These are phyloP conservation scores for Leucogyrophana mollusca DNA, from an alignment of 768 basidiomycete genomes.

Conservation along the genomic window DNA sequence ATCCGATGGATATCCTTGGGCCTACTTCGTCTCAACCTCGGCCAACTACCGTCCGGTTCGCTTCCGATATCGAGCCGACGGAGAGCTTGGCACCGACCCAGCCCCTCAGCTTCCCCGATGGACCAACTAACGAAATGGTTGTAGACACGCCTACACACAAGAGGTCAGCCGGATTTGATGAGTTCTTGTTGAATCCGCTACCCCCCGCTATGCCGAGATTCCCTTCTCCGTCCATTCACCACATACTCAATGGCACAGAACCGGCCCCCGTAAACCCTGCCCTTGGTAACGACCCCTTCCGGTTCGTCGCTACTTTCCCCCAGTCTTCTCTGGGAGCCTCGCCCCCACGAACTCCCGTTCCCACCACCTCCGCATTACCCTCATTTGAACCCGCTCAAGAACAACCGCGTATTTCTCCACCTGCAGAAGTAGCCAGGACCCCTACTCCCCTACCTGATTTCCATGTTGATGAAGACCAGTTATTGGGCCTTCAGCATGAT, in stretches of 20 bases:
- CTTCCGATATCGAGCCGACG: slow-evolving; percentile 27
- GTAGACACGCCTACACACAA: slow-evolving; percentile 33
- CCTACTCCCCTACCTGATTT: slow-evolving; percentile 82
- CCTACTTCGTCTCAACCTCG: slow-evolving; percentile 32
- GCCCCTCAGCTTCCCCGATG: slow-evolving; percentile 6
- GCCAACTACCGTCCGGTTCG: slow-evolving; percentile 51
- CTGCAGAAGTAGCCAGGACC: slow-evolving; percentile 49
- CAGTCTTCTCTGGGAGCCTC: background rate
- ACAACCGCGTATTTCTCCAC: slow-evolving; percentile 13
- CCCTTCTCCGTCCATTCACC: slow-evolving; percentile 19
- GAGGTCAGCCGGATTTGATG: slow-evolving; percentile 46
- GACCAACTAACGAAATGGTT: slow-evolving; percentile 29
- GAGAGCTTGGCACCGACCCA: slow-evolving; percentile 11
- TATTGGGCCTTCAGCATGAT: slow-evolving; percentile 47
- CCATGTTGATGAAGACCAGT: slow-evolving; percentile 48
- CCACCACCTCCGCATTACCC: slow-evolving; percentile 19
- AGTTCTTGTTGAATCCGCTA: slow-evolving; percentile 53
- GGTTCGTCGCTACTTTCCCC: slow-evolving; percentile 5
- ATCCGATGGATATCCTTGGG: slow-evolving; percentile 43
- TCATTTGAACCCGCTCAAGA: slow-evolving; percentile 14
- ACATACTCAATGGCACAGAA: slow-evolving; percentile 21
- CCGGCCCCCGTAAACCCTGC: slow-evolving; percentile 1
- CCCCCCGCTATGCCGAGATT: slow-evolving; percentile 29
- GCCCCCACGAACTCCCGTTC: slow-evolving; percentile 10
- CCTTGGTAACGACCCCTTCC: slow-evolving; percentile 3